phyloP scores from a whole-genome alignment of 2,329 filamentous ascomycete genomes.

The Pleoardoris graminearum region DNA sequence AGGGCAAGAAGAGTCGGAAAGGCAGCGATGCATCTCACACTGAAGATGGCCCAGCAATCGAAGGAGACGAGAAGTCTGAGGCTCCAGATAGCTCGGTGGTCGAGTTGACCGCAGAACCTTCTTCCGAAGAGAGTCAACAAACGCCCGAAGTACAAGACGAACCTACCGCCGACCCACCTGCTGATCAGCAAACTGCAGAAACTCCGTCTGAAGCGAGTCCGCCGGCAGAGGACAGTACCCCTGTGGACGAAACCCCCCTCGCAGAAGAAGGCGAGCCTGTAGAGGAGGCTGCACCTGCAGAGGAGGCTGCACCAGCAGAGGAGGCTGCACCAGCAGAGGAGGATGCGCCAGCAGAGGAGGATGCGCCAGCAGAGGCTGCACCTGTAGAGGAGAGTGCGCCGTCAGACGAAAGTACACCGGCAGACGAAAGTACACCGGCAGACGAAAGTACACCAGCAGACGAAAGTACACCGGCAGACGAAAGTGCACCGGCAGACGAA shows the following conservation, averaged over 20 bases:
- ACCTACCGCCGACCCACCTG: background rate
- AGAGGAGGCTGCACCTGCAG: background rate
- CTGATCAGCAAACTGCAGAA: background rate
- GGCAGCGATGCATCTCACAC: constrained; percentile 11
- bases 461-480: background rate
- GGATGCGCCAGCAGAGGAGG: background rate
- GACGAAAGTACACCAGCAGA: background rate
- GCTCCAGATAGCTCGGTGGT: constrained; percentile 15
- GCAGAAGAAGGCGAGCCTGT: background rate
- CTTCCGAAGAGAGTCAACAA: constrained; percentile 1
- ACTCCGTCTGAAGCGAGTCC: background rate
- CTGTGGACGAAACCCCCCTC: background rate
- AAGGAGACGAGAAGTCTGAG: constrained; percentile 23
- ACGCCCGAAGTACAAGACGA: background rate
- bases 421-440: background rate
- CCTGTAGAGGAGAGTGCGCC: background rate
- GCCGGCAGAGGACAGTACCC: background rate
- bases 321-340: background rate
- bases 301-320: background rate
- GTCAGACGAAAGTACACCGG: background rate
- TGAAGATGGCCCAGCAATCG: constrained; percentile 15
- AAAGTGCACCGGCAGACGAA: background rate
- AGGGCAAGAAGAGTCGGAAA: constrained; percentile 25
- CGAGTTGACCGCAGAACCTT: constrained; percentile 12
- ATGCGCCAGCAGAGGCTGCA: background rate